Base-by-base conservation (phyloP, 257 asterid species). In the Primulina eburnea region DNA sequence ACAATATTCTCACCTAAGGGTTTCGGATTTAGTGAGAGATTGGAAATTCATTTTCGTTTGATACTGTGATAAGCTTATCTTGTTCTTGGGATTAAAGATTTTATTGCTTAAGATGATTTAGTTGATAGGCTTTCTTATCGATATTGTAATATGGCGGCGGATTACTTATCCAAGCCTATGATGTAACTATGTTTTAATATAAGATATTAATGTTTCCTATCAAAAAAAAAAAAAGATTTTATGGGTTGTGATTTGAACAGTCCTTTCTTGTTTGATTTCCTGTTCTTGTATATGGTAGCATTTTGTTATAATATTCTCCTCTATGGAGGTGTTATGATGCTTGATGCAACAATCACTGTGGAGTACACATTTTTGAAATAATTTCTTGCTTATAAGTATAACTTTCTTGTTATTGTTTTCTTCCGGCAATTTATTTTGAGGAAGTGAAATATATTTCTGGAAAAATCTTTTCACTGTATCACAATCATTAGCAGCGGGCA, bases 351-450 rank as follows among this genome's bases (percentile, higher is more conserved):
- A 38, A 38, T 43, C 58, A 24, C 62, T 6, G 30, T 33, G 67
- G 37, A 57, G 2, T 67, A 32, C 40, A 5, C 20, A 55, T 53
- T 66, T 4, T 32, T 17, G 32, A 21, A 7, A 20, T 5, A 2
- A 34, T 12, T 16, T 21, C 26, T 26, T 63, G 67, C 56, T 30
- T 32, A 74, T 32, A 4, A 32, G 34, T 32, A 32, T n/a, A n/a
- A 26, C 57, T 18, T 73, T 62, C 58, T 74, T 34, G 60, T 62
- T 67, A 28, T 72, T 32, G 32, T 12, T 65, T 77, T 64, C 56
- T 76, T 66, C 68, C 71, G 64, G 75, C 78, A 67, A 68, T 77
- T 75, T 68, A 64, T 60, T 68, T 57, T 60, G 73, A 16, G 62
- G 60, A 63, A 67, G 69, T 61, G 74, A 32, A 66, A 62, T 47